Conservation (phyloP, 768 basidiomycete species). For the Brasilioporus rufonigricans region DNA sequence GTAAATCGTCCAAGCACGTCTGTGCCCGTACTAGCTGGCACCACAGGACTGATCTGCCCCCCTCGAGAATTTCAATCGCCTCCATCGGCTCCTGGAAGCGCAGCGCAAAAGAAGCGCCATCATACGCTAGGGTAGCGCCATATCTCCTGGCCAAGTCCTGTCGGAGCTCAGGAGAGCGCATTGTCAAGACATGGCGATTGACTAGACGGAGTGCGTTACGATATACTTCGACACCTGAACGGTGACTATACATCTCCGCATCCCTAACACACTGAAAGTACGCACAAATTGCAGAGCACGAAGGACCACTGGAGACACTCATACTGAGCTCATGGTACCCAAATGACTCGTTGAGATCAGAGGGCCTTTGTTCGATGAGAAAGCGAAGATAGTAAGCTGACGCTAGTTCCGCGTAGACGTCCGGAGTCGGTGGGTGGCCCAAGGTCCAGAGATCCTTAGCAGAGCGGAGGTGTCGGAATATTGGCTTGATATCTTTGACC, state of each 20-base stretch:
- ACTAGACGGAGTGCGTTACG: conserved; percentile 25
- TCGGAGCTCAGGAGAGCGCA: conserved; percentile 18
- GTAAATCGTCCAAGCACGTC: conserved; percentile 28
- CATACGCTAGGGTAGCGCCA: conserved; percentile 19
- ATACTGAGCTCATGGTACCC: conserved; percentile 25
- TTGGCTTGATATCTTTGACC: conserved; percentile 22
- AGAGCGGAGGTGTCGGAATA: conserved; percentile 24
- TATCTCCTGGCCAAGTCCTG: conserved; percentile 14
- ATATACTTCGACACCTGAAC: conserved; percentile 31
- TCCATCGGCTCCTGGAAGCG: conserved; percentile 20
- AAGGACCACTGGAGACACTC: conserved; percentile 10
- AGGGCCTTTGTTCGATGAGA: conserved; percentile 15
- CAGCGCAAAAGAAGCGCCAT: conserved; percentile 29
- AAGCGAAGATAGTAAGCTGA: conserved; percentile 26
- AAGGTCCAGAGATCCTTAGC: conserved; percentile 25
- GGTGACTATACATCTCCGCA: conserved; percentile 21
- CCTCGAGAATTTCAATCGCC: conserved; percentile 32
- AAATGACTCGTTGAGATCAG: conserved; percentile 25
- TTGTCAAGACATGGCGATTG: conserved; percentile 14
- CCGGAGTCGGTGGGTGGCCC: conserved; percentile 17
- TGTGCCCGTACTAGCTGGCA: conserved; percentile 28
- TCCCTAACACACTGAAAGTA: conserved; percentile 24
- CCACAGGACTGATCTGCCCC: conserved; percentile 35
- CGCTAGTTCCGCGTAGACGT: conserved; percentile 25
- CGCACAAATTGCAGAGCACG: conserved; percentile 17